Evolutionary conservation across 2,329 filamentous ascomycete species (phyloP).

Genomic region (Lachnellula hyalina): DNA sequence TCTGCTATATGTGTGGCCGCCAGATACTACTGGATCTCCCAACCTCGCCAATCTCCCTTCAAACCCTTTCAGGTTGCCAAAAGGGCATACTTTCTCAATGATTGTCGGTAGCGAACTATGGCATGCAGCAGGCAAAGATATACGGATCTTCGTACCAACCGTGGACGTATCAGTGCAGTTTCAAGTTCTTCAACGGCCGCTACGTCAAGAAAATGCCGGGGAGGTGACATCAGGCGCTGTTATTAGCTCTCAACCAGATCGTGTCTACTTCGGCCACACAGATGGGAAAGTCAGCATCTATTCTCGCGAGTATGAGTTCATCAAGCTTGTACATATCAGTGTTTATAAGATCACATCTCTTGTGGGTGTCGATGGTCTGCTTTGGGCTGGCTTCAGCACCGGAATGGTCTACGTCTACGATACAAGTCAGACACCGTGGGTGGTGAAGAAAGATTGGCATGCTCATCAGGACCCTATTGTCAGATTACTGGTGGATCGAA

Average conservation of each 20-base stretch:
- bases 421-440: constrained; percentile 75
- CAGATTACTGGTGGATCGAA: constrained; percentile 70
- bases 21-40: constrained; percentile 65
- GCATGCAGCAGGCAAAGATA: constrained; percentile 81
- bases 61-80: constrained; percentile 71
- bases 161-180: constrained; percentile 63
- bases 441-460: constrained; percentile 88
- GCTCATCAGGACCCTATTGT: constrained; percentile 81
- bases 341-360: constrained; percentile 93
- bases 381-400: constrained; percentile 94
- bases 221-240: constrained; percentile 83
- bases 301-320: constrained; percentile 67
- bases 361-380: constrained; percentile 69
- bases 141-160: constrained; percentile 76
- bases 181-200: constrained; percentile 66
- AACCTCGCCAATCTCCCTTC: constrained; percentile 64
- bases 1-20: constrained; percentile 79
- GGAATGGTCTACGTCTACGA: constrained; percentile 94
- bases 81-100: constrained; percentile 82
- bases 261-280: constrained; percentile 83
- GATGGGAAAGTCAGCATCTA: constrained; percentile 97
- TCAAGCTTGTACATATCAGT: constrained; percentile 80
- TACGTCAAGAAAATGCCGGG: constrained; percentile 68
- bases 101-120: constrained; percentile 81
- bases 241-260: constrained; percentile 67